These are phyloP conservation scores for Ceratobasidium sp. DNA, from an alignment of 1,284 basidiomycete genomes.

Conservation along the genomic window DNA sequence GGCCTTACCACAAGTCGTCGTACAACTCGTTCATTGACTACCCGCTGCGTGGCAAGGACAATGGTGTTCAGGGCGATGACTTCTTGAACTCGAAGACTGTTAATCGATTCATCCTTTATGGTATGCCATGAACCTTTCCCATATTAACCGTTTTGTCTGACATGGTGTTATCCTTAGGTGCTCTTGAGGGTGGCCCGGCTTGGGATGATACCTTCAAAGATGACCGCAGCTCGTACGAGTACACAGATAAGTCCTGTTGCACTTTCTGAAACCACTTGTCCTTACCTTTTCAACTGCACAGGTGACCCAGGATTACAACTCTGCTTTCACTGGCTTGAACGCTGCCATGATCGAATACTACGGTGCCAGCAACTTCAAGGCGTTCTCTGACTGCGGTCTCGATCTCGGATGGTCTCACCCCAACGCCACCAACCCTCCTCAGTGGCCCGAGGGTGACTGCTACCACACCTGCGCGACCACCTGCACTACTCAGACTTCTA, in stretches of 20 bases:
- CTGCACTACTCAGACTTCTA: constrained; percentile 22
- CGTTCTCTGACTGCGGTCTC: constrained; percentile 45
- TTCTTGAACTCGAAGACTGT: constrained; percentile 44
- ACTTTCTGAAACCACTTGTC: neutral
- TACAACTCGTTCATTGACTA: constrained; percentile 46
- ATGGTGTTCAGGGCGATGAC: constrained; percentile 43
- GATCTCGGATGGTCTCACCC: constrained; percentile 45
- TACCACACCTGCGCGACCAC: constrained; percentile 43
- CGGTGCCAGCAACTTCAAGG: constrained; percentile 38
- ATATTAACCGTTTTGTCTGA: neutral
- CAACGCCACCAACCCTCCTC: constrained; percentile 41
- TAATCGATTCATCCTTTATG: constrained; percentile 45
- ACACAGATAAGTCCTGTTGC: constrained; percentile 42
- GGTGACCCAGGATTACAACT: constrained; percentile 46
- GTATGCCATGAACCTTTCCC: neutral
- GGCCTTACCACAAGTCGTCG: constrained; percentile 45
- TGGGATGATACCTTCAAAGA: constrained; percentile 45
- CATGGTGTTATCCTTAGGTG: constrained; percentile 14
- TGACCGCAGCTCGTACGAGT: constrained; percentile 43
- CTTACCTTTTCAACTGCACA: constrained; percentile 37
- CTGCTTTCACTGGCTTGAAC: constrained; percentile 46
- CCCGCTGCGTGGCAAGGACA: constrained; percentile 42
- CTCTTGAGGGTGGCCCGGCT: constrained; percentile 44
- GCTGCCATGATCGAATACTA: constrained; percentile 43
- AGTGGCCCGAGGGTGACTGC: constrained; percentile 44